Conservation (phyloP, 495 filamentous ascomycete genomes). For the Aspergillus ostianus region DNA sequence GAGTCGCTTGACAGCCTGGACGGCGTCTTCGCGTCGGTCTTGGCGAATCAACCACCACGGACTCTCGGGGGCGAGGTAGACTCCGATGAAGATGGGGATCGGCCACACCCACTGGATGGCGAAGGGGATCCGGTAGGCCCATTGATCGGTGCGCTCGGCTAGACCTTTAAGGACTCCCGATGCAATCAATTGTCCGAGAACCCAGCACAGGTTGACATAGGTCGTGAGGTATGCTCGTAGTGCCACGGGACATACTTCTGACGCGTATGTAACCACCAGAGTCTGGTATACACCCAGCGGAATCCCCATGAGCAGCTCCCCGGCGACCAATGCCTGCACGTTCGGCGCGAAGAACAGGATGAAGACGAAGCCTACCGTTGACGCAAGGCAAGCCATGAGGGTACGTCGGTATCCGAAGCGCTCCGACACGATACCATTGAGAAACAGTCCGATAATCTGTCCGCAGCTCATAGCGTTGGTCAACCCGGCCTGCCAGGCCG, state of each 20-base stretch:
- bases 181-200: slow-evolving; percentile 63
- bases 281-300: slow-evolving; percentile 74
- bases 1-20: slow-evolving; percentile 56
- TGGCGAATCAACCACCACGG: slow-evolving; percentile 74
- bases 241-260: slow-evolving; percentile 64
- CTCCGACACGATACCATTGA: slow-evolving; percentile 65
- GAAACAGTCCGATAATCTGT: slow-evolving; percentile 63
- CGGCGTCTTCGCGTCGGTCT: slow-evolving; percentile 58
- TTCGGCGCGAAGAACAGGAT: slow-evolving; percentile 66
- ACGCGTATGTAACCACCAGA: slow-evolving; percentile 65
- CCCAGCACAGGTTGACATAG: slow-evolving; percentile 73
- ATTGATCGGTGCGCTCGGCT: slow-evolving; percentile 44
- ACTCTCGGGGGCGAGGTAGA: slow-evolving; percentile 63
- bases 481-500: slow-evolving; percentile 63
- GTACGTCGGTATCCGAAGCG: slow-evolving; percentile 62
- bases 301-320: slow-evolving; percentile 66
- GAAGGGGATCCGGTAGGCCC: slow-evolving; percentile 61
- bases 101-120: slow-evolving; percentile 75
- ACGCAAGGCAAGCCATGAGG: slow-evolving; percentile 54
- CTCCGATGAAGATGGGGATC: slow-evolving; percentile 59
- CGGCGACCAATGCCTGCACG: slow-evolving; percentile 58
- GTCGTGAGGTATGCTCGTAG: slow-evolving; percentile 66
- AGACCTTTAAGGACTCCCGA: slow-evolving; percentile 62
- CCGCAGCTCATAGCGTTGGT: slow-evolving; percentile 56
- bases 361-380: slow-evolving; percentile 57